Percentiles rank a stretch among this genome's conserved stretches.
These are phyloP conservation scores for Colletotrichum viniferum DNA, from an alignment of 2,329 filamentous ascomycete genomes.

Conservation along the genomic window DNA sequence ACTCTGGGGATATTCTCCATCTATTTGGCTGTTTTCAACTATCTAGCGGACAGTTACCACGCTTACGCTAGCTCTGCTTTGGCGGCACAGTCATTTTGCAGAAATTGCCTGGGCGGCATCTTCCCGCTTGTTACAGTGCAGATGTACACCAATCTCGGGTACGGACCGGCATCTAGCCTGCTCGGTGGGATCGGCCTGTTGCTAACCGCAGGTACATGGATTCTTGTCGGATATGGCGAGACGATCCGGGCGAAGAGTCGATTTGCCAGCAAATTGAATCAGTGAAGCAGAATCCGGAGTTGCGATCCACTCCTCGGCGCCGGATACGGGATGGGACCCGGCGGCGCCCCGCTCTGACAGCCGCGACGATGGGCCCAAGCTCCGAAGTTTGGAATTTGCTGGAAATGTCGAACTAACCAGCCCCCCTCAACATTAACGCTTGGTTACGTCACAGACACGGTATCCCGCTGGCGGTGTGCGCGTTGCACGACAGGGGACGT, in stretches of 20 bases:
- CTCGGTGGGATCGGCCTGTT: constrained; percentile 74
- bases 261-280: constrained; percentile 59
- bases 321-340: background rate
- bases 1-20: constrained; percentile 64
- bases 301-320: background rate
- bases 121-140: constrained; percentile 79
- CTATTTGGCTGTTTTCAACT: constrained; percentile 57
- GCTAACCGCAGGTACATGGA: constrained; percentile 82
- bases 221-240: constrained; percentile 78
- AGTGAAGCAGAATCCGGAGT: background rate
- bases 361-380: background rate
- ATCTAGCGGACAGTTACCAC: constrained; percentile 58
- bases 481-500: background rate
- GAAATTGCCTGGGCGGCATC: constrained; percentile 79
- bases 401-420: constrained; percentile 11
- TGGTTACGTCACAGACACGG: constrained; percentile 16
- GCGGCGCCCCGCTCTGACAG: background rate
- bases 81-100: constrained; percentile 84
- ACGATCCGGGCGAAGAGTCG: constrained; percentile 76
- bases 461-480: background rate
- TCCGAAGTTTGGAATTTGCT: constrained; percentile 17
- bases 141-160: constrained; percentile 75
- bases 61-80: constrained; percentile 63
- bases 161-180: constrained; percentile 72
- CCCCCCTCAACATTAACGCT: background rate